Evolutionary conservation across 352 stramenopile species (phyloP), one percentile per base, ranked within the genome.

Genomic region (Albugo candida): DNA sequence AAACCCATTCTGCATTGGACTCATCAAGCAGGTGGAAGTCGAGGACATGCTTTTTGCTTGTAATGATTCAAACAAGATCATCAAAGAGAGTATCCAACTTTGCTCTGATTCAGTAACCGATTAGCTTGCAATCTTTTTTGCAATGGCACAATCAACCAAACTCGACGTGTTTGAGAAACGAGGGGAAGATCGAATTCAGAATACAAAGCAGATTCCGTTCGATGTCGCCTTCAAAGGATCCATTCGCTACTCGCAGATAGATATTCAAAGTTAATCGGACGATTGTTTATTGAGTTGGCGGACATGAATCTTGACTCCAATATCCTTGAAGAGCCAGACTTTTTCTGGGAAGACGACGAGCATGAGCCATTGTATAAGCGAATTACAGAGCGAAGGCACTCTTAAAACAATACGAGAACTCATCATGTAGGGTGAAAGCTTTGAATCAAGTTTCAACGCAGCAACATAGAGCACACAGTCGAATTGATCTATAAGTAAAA

Each of bases 251-350:
- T 91, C 74, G 18, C 74, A 92, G 49, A 67, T 69, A 13, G 67
- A 94, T 51, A 92, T 13, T 93, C 81, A 13, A 82, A 87, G 49
- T 67, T 93, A 47, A 95, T 95, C 45, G 84, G 84, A 8, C 69
- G 87, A 53, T 62, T 96, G 18, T 92, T 89, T 48, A 88, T 93
- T 27, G 72, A 86, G 54, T 51, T 83, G 0, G 70, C 83, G 5
- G 80, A 94, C 41, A 73, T 96, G 16, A 97, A 97, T 52, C 64
- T 97, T 43, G 81, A 96, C 59, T 94, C 77, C 43, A 87, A 95
- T 44, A 85, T 97, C 41, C 57, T 97, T 37, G 84, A 95, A 56
- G 91, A 89, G 24, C 24, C 24, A 8, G 24, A 31, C 8, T 31
- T 10, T 31, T 31, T 31, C 24, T 31, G 24, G 24, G 81, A 96